Evolutionary conservation across 306 rosid genomes (phyloP).

Genomic region (Mucuna pruriens): DNA sequence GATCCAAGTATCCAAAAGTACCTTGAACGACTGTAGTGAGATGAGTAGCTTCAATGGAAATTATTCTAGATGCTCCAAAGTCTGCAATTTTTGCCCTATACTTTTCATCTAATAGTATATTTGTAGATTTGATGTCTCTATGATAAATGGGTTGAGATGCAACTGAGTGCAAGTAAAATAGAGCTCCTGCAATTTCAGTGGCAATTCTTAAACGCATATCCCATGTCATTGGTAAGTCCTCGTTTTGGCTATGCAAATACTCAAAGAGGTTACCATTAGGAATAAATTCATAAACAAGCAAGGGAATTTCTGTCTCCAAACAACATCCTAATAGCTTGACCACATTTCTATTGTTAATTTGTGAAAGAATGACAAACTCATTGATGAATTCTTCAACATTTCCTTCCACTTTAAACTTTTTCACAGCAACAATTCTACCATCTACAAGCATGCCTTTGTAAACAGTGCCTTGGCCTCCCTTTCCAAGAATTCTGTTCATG

Average conservation of each 20-base stretch:
- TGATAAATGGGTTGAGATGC: conserved; percentile 46
- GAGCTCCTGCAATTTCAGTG: conserved; percentile 33
- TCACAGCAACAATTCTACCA: conserved; percentile 37
- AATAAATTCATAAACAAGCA: conserved; percentile 44
- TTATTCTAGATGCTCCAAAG: conserved; percentile 42
- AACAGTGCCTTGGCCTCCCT: conserved; percentile 42
- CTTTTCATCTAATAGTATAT: conserved; percentile 44
- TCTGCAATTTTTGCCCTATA: conserved; percentile 43
- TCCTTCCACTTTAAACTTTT: conserved; percentile 23
- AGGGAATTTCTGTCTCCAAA: conserved; percentile 37
- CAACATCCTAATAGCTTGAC: conserved; percentile 40
- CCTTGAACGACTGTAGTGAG: conserved; percentile 38
- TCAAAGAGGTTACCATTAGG: conserved; percentile 33
- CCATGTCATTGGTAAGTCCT: conserved; percentile 39
- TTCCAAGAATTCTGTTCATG: conserved; percentile 34
- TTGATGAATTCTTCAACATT: conserved; percentile 41
- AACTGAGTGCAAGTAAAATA: conserved; percentile 40
- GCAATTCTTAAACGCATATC: conserved; percentile 38
- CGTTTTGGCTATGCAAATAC: conserved; percentile 21
- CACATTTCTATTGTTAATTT: conserved; percentile 44
- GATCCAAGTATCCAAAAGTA: conserved; percentile 43
- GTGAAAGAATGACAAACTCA: conserved; percentile 40
- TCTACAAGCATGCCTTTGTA: conserved; percentile 40
- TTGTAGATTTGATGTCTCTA: conserved; percentile 43
- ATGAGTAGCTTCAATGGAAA: conserved; percentile 35